A percentile compares a stretch with the other conserved stretches of the same genome.
Conservation (phyloP, 2,329 filamentous ascomycete genomes). For the Amauroascus verrucosus region DNA sequence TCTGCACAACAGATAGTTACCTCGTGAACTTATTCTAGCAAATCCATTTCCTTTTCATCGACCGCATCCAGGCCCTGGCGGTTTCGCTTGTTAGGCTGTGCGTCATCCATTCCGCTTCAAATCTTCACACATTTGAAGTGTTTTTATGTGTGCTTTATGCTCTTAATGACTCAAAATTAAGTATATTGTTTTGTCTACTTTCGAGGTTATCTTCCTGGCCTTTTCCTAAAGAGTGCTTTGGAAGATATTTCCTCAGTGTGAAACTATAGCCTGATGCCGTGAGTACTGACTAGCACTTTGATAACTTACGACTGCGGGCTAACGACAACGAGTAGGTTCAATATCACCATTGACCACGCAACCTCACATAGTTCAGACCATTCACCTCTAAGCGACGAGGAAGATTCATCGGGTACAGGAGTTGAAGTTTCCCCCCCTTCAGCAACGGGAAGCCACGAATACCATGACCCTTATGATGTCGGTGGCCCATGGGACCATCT, state of each 20-base stretch:
- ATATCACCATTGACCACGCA: constrained; percentile 9
- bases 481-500: constrained; percentile 30
- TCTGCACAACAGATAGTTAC: neutral
- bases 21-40: neutral
- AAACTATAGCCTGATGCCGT: neutral
- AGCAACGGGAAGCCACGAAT: constrained; percentile 32
- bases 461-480: constrained; percentile 28
- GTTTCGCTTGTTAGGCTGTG: neutral
- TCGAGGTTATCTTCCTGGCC: constrained; percentile 2
- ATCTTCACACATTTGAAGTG: neutral
- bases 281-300: neutral
- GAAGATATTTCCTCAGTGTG: neutral
- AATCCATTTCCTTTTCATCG: neutral
- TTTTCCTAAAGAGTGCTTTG: neutral
- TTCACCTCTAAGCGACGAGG: constrained; percentile 29
- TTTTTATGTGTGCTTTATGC: too few species aligned
- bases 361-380: constrained; percentile 9
- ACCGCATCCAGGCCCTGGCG: neutral
- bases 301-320: neutral
- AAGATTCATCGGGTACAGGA: constrained; percentile 32
- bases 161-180: neutral
- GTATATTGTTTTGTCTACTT: neutral
- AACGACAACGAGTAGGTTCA: neutral
- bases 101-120: neutral
- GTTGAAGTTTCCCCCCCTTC: constrained; percentile 37